Evolutionary conservation across 768 basidiomycete genomes (phyloP).

Genomic region (Rhodotorula babjevae): DNA sequence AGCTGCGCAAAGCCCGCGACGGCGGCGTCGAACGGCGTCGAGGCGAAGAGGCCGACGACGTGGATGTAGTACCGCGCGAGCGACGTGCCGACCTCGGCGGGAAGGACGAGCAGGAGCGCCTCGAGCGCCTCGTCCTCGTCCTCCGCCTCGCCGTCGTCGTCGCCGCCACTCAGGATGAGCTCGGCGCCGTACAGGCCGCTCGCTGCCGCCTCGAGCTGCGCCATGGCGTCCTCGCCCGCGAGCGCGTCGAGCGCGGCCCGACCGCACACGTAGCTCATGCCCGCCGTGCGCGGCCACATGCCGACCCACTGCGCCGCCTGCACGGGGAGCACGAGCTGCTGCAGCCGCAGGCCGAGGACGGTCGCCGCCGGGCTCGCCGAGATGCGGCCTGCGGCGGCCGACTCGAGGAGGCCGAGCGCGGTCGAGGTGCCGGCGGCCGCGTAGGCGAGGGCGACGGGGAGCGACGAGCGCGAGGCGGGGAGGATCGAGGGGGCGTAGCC

Average conservation of each 20-base stretch:
- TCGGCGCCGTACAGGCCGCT: conserved; percentile 53
- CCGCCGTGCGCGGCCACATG: conserved; percentile 21
- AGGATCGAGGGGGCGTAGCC: conserved; percentile 4
- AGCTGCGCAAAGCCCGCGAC: conserved; percentile 72
- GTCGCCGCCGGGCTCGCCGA: neutral
- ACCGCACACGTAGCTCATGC: conserved; percentile 30
- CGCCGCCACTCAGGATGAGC: conserved; percentile 47
- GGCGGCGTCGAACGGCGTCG: conserved; percentile 55
- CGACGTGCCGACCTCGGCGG: conserved; percentile 58
- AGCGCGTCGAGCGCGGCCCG: conserved; percentile 31
- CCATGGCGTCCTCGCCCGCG: conserved; percentile 20
- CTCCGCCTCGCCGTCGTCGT: neutral
- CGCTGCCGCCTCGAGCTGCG: conserved; percentile 29
- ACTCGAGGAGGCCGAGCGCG: conserved; percentile 11
- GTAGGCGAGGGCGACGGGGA: conserved; percentile 8
- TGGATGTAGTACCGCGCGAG: conserved; percentile 73
- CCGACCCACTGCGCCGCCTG: conserved; percentile 25
- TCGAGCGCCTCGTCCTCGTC: neutral
- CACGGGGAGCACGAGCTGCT: neutral
- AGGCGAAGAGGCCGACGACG: conserved; percentile 67
- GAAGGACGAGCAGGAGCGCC: conserved; percentile 56
- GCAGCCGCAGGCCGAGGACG: conserved; percentile 6
- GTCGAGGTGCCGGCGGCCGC: conserved; percentile 1
- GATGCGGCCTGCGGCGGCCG: neutral
- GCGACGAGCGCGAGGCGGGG: conserved; percentile 5